Conservation (phyloP, 73 alveolate genomes). For the Effrenium voratum region DNA sequence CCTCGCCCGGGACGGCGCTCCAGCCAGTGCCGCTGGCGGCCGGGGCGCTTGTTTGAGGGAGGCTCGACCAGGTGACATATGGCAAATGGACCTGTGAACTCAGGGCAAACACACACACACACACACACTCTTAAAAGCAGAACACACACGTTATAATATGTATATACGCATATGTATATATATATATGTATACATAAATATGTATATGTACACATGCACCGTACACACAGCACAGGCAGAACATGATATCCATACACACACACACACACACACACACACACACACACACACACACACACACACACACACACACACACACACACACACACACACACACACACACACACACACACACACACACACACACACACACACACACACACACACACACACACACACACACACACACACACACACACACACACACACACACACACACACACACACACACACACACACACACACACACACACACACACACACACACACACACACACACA, state of each 20-base stretch:
- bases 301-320: neutral
- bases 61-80: neutral
- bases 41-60: neutral
- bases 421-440: too few relatives aligned
- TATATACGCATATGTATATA: neutral
- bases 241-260: neutral
- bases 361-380: too few relatives aligned
- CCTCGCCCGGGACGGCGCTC: slow-evolving; percentile 44
- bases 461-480: too few relatives aligned
- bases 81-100: neutral
- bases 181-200: neutral
- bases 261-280: neutral
- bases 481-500: too few relatives aligned
- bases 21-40: neutral
- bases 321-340: too few relatives aligned
- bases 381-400: too few relatives aligned
- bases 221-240: too few relatives aligned
- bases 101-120: neutral
- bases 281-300: too few relatives aligned
- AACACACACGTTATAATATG: neutral
- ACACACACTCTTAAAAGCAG: too few relatives aligned
- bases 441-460: too few relatives aligned
- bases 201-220: neutral
- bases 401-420: too few relatives aligned
- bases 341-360: too few relatives aligned